A percentile compares a stretch with the other conserved stretches of the same genome.
Conservation (phyloP, 129 eudicot genomes). For the Pittosporum tobira region DNA sequence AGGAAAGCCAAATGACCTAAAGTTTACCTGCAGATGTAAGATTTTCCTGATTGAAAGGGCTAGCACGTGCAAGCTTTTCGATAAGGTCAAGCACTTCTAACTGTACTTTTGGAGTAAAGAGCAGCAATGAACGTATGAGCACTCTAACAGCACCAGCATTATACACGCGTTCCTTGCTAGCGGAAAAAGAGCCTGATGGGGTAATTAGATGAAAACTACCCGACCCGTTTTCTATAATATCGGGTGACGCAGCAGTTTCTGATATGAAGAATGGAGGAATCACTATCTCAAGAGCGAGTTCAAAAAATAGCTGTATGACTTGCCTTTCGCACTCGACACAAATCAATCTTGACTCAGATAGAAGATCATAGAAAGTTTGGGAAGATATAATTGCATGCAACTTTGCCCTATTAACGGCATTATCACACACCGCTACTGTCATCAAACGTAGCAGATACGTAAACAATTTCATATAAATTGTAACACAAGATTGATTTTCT, state of each 20-base stretch:
- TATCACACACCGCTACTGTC: slow-evolving; percentile 70
- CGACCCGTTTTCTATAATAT: slow-evolving; percentile 30
- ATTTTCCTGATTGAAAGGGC: slow-evolving; percentile 88
- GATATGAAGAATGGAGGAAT: slow-evolving; percentile 68
- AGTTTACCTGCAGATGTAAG: slow-evolving; percentile 87
- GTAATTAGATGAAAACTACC: slow-evolving; percentile 40
- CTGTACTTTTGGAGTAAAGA: slow-evolving; percentile 81
- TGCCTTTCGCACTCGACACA: slow-evolving; percentile 82
- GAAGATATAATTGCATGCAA: slow-evolving; percentile 61
- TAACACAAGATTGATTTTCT: slow-evolving; percentile 23
- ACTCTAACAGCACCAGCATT: slow-evolving; percentile 87
- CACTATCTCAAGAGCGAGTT: slow-evolving; percentile 87
- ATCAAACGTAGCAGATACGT: slow-evolving; percentile 73
- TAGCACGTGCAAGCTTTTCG: slow-evolving; percentile 71
- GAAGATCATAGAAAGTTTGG: slow-evolving; percentile 67
- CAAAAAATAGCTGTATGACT: slow-evolving; percentile 73
- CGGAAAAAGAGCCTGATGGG: slow-evolving; percentile 47
- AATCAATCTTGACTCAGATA: slow-evolving; percentile 75
- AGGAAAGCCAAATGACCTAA: not conserved
- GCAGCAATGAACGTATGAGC: slow-evolving; percentile 69
- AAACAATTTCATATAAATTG: slow-evolving; percentile 46
- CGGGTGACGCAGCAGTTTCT: slow-evolving; percentile 35
- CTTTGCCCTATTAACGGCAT: slow-evolving; percentile 66
- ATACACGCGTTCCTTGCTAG: slow-evolving; percentile 56
- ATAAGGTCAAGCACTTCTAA: slow-evolving; percentile 62